Conservation (phyloP, 352 stramenopile species). For the Globisporangium okanoganense region DNA sequence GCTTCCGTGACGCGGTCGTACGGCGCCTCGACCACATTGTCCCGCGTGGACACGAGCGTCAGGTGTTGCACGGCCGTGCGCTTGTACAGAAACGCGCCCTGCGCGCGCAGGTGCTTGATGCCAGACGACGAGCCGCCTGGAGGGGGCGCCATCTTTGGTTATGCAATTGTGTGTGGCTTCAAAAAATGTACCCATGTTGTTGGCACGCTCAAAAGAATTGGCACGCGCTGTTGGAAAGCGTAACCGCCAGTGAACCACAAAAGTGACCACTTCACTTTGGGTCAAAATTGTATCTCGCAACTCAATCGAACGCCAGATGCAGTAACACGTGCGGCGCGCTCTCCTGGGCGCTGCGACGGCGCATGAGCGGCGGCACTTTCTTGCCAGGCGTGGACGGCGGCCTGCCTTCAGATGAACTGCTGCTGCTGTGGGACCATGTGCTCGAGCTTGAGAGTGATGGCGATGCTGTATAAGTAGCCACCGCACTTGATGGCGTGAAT, state of each 20-base stretch:
- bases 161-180: not conserved
- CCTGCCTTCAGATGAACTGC: not conserved
- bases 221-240: not conserved
- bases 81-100: slow-evolving; percentile 62
- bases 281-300: not conserved
- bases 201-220: not conserved
- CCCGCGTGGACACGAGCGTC: slow-evolving; percentile 45
- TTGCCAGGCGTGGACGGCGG: slow-evolving; percentile 1
- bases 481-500: slow-evolving; percentile 12
- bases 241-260: slow-evolving; percentile 6
- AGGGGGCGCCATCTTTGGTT: not conserved
- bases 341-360: slow-evolving; percentile 1
- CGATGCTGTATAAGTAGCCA: not conserved
- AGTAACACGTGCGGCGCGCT: not conserved
- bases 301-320: not conserved
- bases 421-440: not conserved
- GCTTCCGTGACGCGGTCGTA: slow-evolving; percentile 65
- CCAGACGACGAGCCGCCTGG: slow-evolving; percentile 4
- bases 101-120: slow-evolving; percentile 52
- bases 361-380: slow-evolving; percentile 4
- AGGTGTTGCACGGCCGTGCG: slow-evolving; percentile 59
- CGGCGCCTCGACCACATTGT: slow-evolving; percentile 42
- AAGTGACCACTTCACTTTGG: not conserved
- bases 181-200: not conserved
- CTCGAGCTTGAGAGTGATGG: not conserved